Base-by-base conservation (phyloP, 257 asterid genomes). In the Gentiana straminea region DNA sequence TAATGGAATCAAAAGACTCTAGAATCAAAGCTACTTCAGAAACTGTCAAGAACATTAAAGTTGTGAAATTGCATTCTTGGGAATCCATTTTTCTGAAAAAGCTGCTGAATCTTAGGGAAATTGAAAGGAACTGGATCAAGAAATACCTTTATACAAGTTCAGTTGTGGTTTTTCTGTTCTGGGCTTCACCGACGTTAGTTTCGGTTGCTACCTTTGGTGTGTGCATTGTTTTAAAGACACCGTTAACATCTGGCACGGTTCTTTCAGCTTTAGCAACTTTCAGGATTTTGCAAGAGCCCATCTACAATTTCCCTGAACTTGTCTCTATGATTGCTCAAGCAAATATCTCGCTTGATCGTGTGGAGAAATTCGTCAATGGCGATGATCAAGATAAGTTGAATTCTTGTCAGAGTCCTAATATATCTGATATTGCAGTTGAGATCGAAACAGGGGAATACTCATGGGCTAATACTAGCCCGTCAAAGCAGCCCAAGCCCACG, bases 181-280 rank as follows among this genome's bases (percentile, higher is more conserved):
- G 97, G 97, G 84, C 93, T 37, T 81, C 97, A 0, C 97, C 97
- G 3, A 86, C 94, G 0, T 55, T 86, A 32, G 80, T 89, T 10
- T 84, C 97, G 11, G 95, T 84, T 33, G 82, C 72, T 39, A 86
- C 95, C 0, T 89, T 89, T 55, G 77, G 90, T 3, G 90, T 79
- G 10, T 86, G 96, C 33, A 76, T 86, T 6, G 11, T 71, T 39
- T 35, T 89, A 49, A 75, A 83, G 61, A 81, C 79, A 3, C 95
- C 95, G 2, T 59, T 89, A 33, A 78, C 87, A 3, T 72, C 97
- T 8, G 90, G 83, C 13, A 78, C 84, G 0, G 96, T 89, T 58
- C 84, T 89, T 15, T 89, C 96, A 2, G 94, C 94, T 13, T 60
- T 89, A 8, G 95, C 97, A 64, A 89, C 97, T 44, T 84, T 89